Evolutionary conservation across 352 stramenopile species (phyloP).

Genomic region (Halophytophthora batemanensis): DNA sequence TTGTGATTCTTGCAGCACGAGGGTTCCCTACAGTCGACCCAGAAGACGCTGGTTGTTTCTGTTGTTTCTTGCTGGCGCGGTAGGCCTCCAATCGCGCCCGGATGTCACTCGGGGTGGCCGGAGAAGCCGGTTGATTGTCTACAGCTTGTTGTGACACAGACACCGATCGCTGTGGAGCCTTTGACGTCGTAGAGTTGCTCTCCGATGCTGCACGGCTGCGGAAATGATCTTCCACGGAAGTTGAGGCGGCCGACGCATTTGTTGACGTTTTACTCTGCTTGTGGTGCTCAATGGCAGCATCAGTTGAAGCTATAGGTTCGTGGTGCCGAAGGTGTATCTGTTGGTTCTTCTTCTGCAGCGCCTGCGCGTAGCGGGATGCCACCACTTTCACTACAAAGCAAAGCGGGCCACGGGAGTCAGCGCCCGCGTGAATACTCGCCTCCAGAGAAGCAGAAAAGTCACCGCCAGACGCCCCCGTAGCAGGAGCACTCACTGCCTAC

Average conservation of each 20-base stretch:
- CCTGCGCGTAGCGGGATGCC: slow-evolving; percentile 53
- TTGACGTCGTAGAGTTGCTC: slow-evolving; percentile 3
- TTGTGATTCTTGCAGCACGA: slow-evolving; percentile 33
- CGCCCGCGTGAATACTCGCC: too few relatives aligned
- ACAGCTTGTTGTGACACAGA: slow-evolving; percentile 4
- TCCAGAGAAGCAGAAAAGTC: background rate
- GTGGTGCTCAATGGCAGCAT: too few relatives aligned
- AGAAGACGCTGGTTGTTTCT: slow-evolving; percentile 10
- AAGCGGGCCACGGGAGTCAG: too few relatives aligned
- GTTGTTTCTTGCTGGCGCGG: slow-evolving; percentile 34
- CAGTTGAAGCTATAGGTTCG: too few relatives aligned
- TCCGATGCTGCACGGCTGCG: background rate
- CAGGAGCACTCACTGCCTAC: background rate
- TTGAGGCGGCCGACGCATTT: too few relatives aligned
- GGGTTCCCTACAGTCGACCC: slow-evolving; percentile 41
- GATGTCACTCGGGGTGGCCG: slow-evolving; percentile 14
- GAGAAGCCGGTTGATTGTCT: background rate
- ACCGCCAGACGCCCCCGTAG: background rate
- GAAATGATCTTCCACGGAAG: too few relatives aligned
- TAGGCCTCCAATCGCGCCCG: slow-evolving; percentile 42
- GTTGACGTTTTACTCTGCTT: too few relatives aligned
- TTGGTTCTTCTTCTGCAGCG: slow-evolving; percentile 42
- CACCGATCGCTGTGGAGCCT: background rate
- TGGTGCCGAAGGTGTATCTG: slow-evolving; percentile 17
- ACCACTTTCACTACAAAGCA: slow-evolving; percentile 45